Base-by-base conservation (phyloP, 2,329 filamentous ascomycete species). In the Zasmidium citrigriseum region DNA sequence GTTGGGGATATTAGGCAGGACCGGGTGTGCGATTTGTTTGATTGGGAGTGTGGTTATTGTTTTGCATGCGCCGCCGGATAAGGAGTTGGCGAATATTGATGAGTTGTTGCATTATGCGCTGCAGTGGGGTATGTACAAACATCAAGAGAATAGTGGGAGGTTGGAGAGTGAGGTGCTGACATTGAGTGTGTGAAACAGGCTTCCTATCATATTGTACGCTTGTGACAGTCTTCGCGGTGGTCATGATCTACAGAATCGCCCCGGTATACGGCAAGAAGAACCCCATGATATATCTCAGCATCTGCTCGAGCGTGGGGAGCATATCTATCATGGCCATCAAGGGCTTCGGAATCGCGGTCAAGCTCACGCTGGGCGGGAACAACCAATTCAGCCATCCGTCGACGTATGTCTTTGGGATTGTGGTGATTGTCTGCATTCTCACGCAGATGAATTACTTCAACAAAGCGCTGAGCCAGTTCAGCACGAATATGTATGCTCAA, bases 391-490 rank as follows among this genome's bases (percentile, higher is more conserved):
- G 86, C 4, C 91, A 96, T 68, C 91, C 96, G 1, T 96, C 92
- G 51, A 99, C 96, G 59, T 99, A 99, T 70, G 93, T 97, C 63
- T 99, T 99, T 75, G 88, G 93, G 76, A 97, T 99, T 65, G 86
- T 98, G 64, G 95, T 93, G 0, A 82, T 83, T 2, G 91, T 97
- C 64, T 99, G 95, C 80, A 98, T 99, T 72, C 76, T 99, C 66
- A 97, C 93, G 9, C 95, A 99, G 81, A 98, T 99, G 95, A 99
- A 99, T 77, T 99, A 99, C 77, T 96, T 99, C 78, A 99, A 99
- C 82, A 99, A 99, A 77, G 95, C 95, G 7, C 80, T 99, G 60
- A 96, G 91, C 75, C 92, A 96, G 70, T 99, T 98, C 77, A 93
- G 91, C 25, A 97, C 95, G 27, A 96, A 96, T 68, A 96, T 99